Evolutionary conservation across 768 basidiomycete genomes (phyloP), one percentile per base, ranked within the genome.

Genomic region (Daedaleopsis nitida): DNA sequence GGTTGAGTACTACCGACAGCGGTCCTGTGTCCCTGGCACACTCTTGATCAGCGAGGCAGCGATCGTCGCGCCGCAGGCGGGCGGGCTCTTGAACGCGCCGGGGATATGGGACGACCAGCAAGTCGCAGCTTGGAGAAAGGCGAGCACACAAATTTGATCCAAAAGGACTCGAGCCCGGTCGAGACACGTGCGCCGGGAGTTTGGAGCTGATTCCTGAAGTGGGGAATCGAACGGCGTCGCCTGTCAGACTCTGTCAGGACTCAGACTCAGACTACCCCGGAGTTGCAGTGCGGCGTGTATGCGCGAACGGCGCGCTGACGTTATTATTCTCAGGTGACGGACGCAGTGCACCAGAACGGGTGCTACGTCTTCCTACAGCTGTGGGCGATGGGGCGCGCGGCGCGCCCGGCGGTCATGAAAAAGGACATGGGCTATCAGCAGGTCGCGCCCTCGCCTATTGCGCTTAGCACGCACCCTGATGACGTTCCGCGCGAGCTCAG

Each of bases 91-190:
- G 1, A 72, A 83, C 57, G 78, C 81, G 0, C 89, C 89, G 1
- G 89, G 89, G 0, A 83, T 90, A 56, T 90, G 82, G 77, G 83
- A 70, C n/a, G 69, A 80, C 3, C 83, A 80, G 23, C 90, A 93
- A 63, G 79, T 80, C 34, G 60, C 67, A 10, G 77, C 65, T 0
- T 86, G 85, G 86, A 83, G 80, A 65, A 65, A 70, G 65, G 81
- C 81, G 35, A 14, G 54, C 23, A 21, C 23, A 24, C 14, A 23
- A 11, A 14, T 11, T 34, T 45, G 11, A n/a, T n/a, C n/a, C n/a
- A n/a, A n/a, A n/a, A n/a, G n/a, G 27, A 32, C 27, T 32, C 27
- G 27, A 32, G 27, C 27, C 27, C n/a, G n/a, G n/a, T n/a, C n/a
- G n/a, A n/a, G n/a, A n/a, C n/a, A n/a, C n/a, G n/a, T n/a, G n/a